Base-by-base conservation (phyloP, 345 rosid species). In the Brassica incana region DNA sequence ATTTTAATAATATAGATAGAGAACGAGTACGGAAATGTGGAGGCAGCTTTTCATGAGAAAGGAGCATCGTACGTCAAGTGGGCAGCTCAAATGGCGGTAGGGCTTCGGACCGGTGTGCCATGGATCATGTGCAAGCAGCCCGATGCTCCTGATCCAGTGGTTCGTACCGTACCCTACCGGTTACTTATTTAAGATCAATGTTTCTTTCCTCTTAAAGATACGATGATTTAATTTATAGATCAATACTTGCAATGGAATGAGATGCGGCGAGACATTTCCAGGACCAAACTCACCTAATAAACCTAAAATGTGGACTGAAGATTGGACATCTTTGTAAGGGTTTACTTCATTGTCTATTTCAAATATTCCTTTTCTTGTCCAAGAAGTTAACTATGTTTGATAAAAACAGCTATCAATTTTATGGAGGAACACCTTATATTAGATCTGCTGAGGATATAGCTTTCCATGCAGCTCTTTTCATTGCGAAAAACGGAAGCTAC, bases 91-190 rank as follows among this genome's bases (percentile, higher is more conserved):
- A 92, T 91, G 95, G 97, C 95, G 0, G 91, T 90, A 1, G 90
- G 83, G 2, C 88, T 89, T 4, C 67, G 85, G 43, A 89, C 95
- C 0, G 97, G 97, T 3, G 99, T 92, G 14, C 99, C 99, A 29
- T 95, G 99, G 99, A 84, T 88, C 11, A 95, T 95, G 99, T 92
- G 99, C 88, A 91, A 90, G 79, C 94, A 91, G 82, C 65, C 83
- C 1, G 97, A 95, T 73, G 95, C 97, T 69, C 97, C 99, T 30
- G 94, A 90, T 69, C 97, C 95, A 0, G 91, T 92, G 89, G 99
- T 94, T 38, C 65, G 87, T 69, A 56, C 67, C 62, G n/a, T 69
- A 58, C 69, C 64, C 8, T n/a, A 20, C 54, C 23, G 5, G 61
- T 67, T 33, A 33, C 27, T 11, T 8, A 20, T 16, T 8, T 63